Percentiles rank a stretch among this genome's conserved stretches.
phyloP scores from a whole-genome alignment of 306 rosid genomes.

The Arachis hypogaea region DNA sequence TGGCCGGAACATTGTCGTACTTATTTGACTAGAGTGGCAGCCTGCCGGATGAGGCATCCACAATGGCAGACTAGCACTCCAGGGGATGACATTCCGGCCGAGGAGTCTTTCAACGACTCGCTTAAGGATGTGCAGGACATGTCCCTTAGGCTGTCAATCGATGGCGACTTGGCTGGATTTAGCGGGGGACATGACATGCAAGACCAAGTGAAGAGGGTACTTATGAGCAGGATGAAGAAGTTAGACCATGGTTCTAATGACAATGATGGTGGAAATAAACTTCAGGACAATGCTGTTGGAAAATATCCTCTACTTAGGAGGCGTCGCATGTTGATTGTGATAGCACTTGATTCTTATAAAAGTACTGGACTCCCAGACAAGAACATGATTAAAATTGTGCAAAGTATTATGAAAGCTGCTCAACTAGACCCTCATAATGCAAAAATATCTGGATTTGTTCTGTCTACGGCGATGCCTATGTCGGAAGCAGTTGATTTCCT shows the following conservation, averaged over 20 bases:
- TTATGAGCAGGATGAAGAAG: slow-evolving; percentile 39
- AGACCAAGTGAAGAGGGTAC: slow-evolving; percentile 43
- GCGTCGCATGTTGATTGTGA: slow-evolving; percentile 41
- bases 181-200: slow-evolving; percentile 18
- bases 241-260: slow-evolving; percentile 37
- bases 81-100: slow-evolving; percentile 19
- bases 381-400: slow-evolving; percentile 28
- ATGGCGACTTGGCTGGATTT: slow-evolving; percentile 37
- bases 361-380: slow-evolving; percentile 36
- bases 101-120: slow-evolving; percentile 42
- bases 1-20: slow-evolving; percentile 46
- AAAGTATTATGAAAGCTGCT: slow-evolving; percentile 40
- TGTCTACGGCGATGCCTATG: slow-evolving; percentile 46
- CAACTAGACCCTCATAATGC: slow-evolving; percentile 44
- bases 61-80: slow-evolving; percentile 46
- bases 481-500: slow-evolving; percentile 31
- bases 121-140: slow-evolving; percentile 45
- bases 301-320: slow-evolving; percentile 40
- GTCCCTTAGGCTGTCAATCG: slow-evolving; percentile 50
- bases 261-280: slow-evolving; percentile 42
- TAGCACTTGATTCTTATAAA: slow-evolving; percentile 40
- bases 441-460: slow-evolving; percentile 42
- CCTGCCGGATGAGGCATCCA: slow-evolving; percentile 51
- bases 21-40: slow-evolving; percentile 44
- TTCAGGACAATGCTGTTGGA: slow-evolving; percentile 33